Evolutionary conservation across 129 eudicot species (phyloP), one percentile per base, ranked within the genome.

Genomic region (Pseudognaphalium luteoalbum): DNA sequence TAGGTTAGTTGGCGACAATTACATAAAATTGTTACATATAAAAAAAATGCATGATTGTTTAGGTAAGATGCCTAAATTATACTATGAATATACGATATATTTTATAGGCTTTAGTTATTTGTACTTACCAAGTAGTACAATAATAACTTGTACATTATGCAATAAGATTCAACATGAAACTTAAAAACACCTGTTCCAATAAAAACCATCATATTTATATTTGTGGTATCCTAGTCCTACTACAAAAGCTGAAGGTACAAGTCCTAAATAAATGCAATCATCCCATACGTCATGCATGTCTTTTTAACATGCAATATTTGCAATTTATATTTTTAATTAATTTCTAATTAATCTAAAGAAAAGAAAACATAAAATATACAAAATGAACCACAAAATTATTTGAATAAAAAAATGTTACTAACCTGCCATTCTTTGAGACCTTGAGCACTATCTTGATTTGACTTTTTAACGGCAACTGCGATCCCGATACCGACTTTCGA

Each of bases 381-480:
- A 33, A 32, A 33, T 33, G 2, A 15, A 42, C 50, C 41, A 16
- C 2, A 39, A 25, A 70, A n/a, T 28, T 32, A 78, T 51, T 44
- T 51, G 60, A 16, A 57, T 59, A 16, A 20, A 6, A 0, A 25
- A 16, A 71, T 42, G 10, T 17, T 4, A 79, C 75, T 20, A 34
- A 89, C 97, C 90, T 89, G 92, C 97, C 97, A 92, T 73, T 92
- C 97, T 78, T 92, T 87, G 11, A 92, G 83, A n/a, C 97, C 97
- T 84, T 92, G 97, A 14, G 75, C 79, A 66, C 97, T 92, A n/a
- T 87, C 96, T 1, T 96, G 86, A 69, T 78, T 89, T 22, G 89
- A 89, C 41, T 79, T 92, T 70, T 92, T 92, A 47, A 92, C 97
- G 57, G 97, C 97, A 8, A 92, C 96, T 41, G 93, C 78, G 6